phyloP scores from a whole-genome alignment of 2,329 filamentous ascomycete species.

The Zymoseptoria brevis region DNA sequence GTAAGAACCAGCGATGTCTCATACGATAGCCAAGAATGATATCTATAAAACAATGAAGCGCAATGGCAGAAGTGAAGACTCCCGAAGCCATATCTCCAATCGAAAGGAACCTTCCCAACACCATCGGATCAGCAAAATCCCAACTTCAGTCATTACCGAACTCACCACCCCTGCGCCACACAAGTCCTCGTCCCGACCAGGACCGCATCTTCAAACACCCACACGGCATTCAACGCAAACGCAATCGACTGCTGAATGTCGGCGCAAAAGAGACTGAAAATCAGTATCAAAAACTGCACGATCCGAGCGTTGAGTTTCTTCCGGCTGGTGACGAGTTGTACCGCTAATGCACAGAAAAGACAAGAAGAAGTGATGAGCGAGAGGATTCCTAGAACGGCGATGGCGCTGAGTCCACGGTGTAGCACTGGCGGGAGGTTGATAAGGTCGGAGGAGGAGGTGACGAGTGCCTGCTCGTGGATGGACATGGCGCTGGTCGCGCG shows the following conservation, averaged over 20 bases:
- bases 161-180: constrained; percentile 53
- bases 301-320: constrained; percentile 29
- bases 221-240: constrained; percentile 54
- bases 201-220: constrained; percentile 48
- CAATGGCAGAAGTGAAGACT: constrained; percentile 57
- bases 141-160: neutral
- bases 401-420: constrained; percentile 37
- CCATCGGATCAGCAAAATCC: neutral
- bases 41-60: constrained; percentile 55
- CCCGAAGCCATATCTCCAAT: constrained; percentile 58
- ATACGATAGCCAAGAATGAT: constrained; percentile 50
- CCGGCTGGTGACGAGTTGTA: constrained; percentile 39
- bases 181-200: constrained; percentile 47
- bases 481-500: neutral
- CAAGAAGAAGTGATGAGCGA: constrained; percentile 39
- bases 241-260: constrained; percentile 59
- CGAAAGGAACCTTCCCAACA: constrained; percentile 44
- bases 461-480: neutral
- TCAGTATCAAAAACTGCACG: constrained; percentile 60
- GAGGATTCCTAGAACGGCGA: constrained; percentile 40
- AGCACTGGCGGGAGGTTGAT: constrained; percentile 13
- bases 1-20: constrained; percentile 44
- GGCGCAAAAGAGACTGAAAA: constrained; percentile 60
- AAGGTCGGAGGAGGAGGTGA: neutral
- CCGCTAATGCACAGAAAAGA: constrained; percentile 40